Conservation (phyloP, 1,284 basidiomycete genomes). For the Boletus sp. region DNA sequence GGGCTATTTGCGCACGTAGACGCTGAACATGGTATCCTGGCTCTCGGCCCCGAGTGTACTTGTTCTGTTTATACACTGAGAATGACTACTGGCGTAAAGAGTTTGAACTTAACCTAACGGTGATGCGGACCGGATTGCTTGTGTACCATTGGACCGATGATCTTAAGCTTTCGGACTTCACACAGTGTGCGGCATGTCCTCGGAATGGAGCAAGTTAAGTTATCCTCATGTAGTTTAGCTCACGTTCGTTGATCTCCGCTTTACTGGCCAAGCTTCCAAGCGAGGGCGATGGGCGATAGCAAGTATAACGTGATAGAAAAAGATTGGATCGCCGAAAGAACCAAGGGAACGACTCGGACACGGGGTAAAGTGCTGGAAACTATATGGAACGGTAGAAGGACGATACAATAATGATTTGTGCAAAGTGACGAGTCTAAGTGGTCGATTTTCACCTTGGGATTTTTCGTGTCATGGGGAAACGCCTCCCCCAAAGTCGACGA, state of each 20-base stretch:
- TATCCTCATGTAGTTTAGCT: slow-evolving; percentile 2
- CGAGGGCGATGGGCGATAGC: not conserved
- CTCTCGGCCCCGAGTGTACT: not conserved
- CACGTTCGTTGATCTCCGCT: slow-evolving; percentile 8
- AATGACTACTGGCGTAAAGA: not conserved
- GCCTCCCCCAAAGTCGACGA: slow-evolving; percentile 61
- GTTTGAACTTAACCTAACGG: too few species aligned
- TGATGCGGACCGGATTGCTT: not conserved
- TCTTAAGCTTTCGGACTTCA: not conserved
- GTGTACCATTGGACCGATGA: not conserved
- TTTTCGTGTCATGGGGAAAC: slow-evolving; percentile 56
- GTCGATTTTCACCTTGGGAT: slow-evolving; percentile 68
- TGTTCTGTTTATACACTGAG: not conserved
- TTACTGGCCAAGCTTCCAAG: not conserved
- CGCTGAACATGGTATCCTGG: not conserved
- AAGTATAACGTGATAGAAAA: not conserved
- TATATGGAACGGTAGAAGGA: not conserved
- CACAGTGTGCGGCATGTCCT: not conserved
- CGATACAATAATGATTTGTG: not conserved
- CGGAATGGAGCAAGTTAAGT: not conserved
- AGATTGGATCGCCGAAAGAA: not conserved
- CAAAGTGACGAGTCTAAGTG: slow-evolving; percentile 24
- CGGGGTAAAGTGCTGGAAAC: not conserved
- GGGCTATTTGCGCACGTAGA: not conserved
- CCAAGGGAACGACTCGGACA: not conserved